Evolutionary conservation across 768 basidiomycete species (phyloP), one percentile per base, ranked within the genome.

Genomic region (Sistotremastrum niveocremeum): DNA sequence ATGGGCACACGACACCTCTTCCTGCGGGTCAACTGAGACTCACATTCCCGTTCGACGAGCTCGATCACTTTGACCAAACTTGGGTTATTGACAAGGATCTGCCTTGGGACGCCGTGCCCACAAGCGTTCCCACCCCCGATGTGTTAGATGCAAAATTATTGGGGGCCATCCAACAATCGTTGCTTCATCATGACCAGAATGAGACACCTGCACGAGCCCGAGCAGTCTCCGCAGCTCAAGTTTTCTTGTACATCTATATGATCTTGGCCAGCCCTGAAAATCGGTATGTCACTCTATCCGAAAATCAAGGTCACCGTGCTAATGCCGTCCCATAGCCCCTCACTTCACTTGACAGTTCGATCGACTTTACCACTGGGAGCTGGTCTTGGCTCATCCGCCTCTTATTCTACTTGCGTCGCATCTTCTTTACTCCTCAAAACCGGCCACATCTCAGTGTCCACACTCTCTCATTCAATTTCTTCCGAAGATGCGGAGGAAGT

Each of bases 181-280:
- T 20, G 1, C 20, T 20, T 20, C 20, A 20, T 20, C 20, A 20
- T 20, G 20, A 20, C 20, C 20, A 20, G 20, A 20, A 20, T 20
- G 20, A 20, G 20, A 20, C 20, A 20, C 20, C 20, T 20, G 53
- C 64, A 37, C 57, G 60, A 20, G 66, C 62, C 30, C 62, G 69
- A 49, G 60, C 73, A 38, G 66, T 65, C 32, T 68, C 63, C 4
- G 74, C 81, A 0, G 66, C 68, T 5, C 60, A 87, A 31, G 80
- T 89, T 7, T 97, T 95, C 72, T 66, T 98, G 55, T 98, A 98
- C 65, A 68, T 97, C 48, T 95, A 95, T 67, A 84, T 98, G 79
- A 70, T 73, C 36, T 70, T 95, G 58, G 70, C 73, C 37, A 71
- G 68, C 44, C 65, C 64, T 47, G 65, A 65, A 32, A 64, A 69